These are phyloP conservation scores for Pichia norvegensis DNA, from an alignment of 1,139 yeast genomes.

Conservation along the genomic window DNA sequence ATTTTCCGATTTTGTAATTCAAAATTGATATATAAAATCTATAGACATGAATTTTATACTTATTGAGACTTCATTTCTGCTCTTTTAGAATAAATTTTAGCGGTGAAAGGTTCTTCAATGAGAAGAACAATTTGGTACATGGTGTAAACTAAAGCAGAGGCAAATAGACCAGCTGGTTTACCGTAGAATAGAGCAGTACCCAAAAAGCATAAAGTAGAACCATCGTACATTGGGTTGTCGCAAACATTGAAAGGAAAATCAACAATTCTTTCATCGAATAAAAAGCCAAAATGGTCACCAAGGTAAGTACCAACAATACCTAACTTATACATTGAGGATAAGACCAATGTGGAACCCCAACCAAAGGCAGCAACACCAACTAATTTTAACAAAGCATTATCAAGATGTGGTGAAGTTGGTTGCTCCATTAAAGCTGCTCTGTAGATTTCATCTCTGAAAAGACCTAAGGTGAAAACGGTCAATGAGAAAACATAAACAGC, in stretches of 20 bases:
- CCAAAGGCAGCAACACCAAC: constrained; percentile 44
- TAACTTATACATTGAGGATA: constrained; percentile 83
- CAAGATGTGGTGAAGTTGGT: constrained; percentile 37
- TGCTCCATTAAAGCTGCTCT: constrained; percentile 59
- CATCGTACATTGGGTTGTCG: constrained; percentile 95
- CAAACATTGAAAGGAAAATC: constrained; percentile 87
- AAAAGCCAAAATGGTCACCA: constrained; percentile 95
- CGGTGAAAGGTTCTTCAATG: constrained; percentile 96
- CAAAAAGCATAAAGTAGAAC: constrained; percentile 79
- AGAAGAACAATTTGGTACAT: constrained; percentile 79
- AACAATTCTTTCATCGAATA: constrained; percentile 86
- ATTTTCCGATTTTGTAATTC: too few species aligned
- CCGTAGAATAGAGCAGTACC: constrained; percentile 87
- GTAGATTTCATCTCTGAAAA: constrained; percentile 71
- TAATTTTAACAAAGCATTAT: constrained; percentile 33
- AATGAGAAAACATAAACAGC: constrained; percentile 84
- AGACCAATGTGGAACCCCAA: constrained; percentile 71
- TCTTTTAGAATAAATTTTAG: constrained; percentile 68
- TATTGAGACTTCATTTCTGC: constrained; percentile 30
- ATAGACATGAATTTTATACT: neutral
- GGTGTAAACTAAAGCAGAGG: constrained; percentile 62
- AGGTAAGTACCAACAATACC: constrained; percentile 95
- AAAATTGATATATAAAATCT: neutral
- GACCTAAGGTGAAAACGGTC: constrained; percentile 77
- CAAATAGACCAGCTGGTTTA: constrained; percentile 79